Percentiles rank a stretch among this genome's conserved stretches.
Conservation (phyloP, 176 grass and related monocot genomes). For the Oropetium thomaeum region DNA sequence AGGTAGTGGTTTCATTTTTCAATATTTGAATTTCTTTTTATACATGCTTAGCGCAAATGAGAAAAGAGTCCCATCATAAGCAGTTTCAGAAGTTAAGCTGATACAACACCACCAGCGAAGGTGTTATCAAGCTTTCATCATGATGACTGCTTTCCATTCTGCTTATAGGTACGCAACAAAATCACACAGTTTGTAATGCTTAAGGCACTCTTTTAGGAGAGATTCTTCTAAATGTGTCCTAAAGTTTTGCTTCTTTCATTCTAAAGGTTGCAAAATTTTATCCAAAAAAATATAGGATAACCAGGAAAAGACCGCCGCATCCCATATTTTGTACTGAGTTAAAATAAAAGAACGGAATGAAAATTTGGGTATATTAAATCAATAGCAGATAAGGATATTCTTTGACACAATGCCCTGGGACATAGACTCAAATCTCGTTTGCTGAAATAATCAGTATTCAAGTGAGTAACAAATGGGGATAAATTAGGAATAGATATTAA, state of each 20-base stretch:
- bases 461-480: slow-evolving; percentile 17
- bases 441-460: slow-evolving; percentile 55
- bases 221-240: too few species aligned
- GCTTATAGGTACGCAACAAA: too few species aligned
- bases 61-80: background rate
- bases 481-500: slow-evolving; percentile 14
- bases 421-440: slow-evolving; percentile 92
- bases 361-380: slow-evolving; percentile 2
- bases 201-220: too few species aligned
- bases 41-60: background rate
- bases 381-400: slow-evolving; percentile 77
- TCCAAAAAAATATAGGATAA: too few species aligned
- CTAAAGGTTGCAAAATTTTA: too few species aligned
- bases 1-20: too few species aligned
- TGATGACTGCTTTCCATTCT: too few species aligned
- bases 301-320: background rate
- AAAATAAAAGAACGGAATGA: slow-evolving; percentile 2
- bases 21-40: too few species aligned
- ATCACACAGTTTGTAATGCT: too few species aligned
- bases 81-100: background rate
- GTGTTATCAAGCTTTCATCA: too few species aligned
- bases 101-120: too few species aligned
- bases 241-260: too few species aligned
- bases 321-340: background rate
- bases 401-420: slow-evolving; percentile 81